Evolutionary conservation across 441 rosid species (phyloP).

Genomic region (Populus hybrid): DNA sequence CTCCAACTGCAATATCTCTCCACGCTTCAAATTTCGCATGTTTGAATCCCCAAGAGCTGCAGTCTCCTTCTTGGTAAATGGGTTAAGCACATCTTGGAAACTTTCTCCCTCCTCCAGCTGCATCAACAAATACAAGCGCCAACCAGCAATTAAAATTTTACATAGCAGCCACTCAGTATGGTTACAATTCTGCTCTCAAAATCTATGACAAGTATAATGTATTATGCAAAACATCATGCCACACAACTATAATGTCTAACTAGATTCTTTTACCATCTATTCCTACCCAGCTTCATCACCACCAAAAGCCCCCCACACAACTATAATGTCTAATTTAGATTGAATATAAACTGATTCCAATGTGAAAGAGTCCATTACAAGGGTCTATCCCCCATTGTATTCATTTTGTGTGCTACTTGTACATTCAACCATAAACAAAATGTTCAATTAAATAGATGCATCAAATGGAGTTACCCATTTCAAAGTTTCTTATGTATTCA

Average conservation of each 20-base stretch:
- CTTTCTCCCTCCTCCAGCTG: slow-evolving; percentile 93
- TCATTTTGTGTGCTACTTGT: neutral
- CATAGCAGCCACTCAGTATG: neutral
- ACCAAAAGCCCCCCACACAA: neutral
- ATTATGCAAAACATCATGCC: neutral
- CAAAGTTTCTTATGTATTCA: neutral
- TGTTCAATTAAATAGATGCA: neutral
- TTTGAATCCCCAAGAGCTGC: slow-evolving; percentile 81
- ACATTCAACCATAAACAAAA: neutral
- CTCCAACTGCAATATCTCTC: slow-evolving; percentile 81
- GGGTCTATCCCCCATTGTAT: neutral
- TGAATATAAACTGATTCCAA: neutral
- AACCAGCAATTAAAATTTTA: neutral
- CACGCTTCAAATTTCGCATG: slow-evolving; percentile 73
- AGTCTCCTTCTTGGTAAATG: slow-evolving; percentile 64
- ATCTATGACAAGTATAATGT: neutral
- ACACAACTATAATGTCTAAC: neutral
- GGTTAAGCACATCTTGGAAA: slow-evolving; percentile 60
- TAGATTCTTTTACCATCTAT: neutral
- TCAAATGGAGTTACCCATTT: neutral
- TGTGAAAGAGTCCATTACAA: neutral
- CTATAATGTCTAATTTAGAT: neutral
- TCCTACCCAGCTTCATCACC: neutral
- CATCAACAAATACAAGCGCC: slow-evolving; percentile 16
- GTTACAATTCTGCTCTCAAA: neutral